Base-by-base conservation (phyloP, 2,329 filamentous ascomycete species). In the Emmonsiellopsis sp. region DNA sequence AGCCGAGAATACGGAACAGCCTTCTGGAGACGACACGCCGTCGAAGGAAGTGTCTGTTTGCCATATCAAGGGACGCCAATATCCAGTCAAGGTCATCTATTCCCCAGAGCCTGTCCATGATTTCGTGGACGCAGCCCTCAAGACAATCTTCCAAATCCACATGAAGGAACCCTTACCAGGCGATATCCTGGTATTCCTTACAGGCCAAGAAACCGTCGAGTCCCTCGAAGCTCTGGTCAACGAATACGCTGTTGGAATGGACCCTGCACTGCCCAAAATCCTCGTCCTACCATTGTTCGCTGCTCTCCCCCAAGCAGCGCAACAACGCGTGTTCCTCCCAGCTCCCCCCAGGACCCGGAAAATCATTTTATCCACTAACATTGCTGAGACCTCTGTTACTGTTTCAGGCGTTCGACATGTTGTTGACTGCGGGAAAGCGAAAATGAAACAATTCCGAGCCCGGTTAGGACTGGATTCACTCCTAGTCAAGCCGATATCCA, bases 351-450 rank as follows among this genome's bases (percentile, higher is more conserved):
- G 83, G 2, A 94, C 88, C 0, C 81, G 93, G 43, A 97, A 97
- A 65, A 79, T 97, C 10, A 90, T 98, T 0, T 75, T 98, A 0
- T 86, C 91, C 0, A 98, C 93, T 11, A 98, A 98, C 64, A 97
- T 98, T 62, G 93, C 93, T n/a, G 93, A 98, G 68, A 97, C 93
- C 0, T 97, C 93, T 1, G 87, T 98, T 55, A 98, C 93, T 0
- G 91, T 98, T 0, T 87, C 92, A 0, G 93, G 93, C 2, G 90
- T 98, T 6, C 83, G 88, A 4, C 93, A 87, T 61, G 92, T 98
- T 8, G 80, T 98, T 17, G 93, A 98, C 65, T 87, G 87, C 53
- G 93, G 93, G 45, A 96, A 96, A 63, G 88, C 87, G 7, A 98
- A 98, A 67, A 81, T 94, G 58, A 96, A 96, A 71, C 87, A 95